phyloP scores from a whole-genome alignment of 148 eudicot genomes.

The Euryodendron excelsum region DNA sequence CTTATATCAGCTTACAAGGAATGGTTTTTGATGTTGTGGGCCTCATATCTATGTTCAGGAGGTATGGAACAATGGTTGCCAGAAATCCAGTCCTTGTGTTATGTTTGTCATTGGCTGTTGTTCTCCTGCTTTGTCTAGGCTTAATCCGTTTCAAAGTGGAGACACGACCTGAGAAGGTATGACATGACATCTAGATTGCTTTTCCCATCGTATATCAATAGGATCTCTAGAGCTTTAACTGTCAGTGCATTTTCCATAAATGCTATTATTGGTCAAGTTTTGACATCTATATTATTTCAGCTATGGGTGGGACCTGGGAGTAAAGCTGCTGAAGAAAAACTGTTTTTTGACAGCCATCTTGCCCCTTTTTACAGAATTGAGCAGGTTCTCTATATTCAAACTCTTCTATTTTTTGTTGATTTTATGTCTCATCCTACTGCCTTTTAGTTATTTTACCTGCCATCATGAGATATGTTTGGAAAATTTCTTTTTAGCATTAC shows the following conservation, averaged over 20 bases:
- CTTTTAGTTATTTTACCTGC: background rate
- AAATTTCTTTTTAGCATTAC: background rate
- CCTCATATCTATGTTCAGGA: constrained; percentile 53
- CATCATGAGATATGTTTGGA: background rate
- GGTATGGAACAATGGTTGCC: constrained; percentile 92
- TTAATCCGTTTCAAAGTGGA: constrained; percentile 86
- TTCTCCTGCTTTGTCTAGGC: constrained; percentile 78
- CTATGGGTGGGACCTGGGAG: constrained; percentile 99
- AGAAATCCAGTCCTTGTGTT: constrained; percentile 78
- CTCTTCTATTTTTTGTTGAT: constrained; percentile 3
- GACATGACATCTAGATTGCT: constrained; percentile 7
- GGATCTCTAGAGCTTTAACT: background rate
- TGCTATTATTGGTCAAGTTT: too few species aligned
- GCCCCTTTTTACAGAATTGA: constrained; percentile 98
- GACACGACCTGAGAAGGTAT: constrained; percentile 98
- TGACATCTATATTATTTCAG: constrained; percentile 43
- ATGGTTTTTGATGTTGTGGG: constrained; percentile 14
- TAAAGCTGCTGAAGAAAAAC: constrained; percentile 89
- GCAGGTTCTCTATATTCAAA: constrained; percentile 51
- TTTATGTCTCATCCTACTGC: constrained; percentile 10
- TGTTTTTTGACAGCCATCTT: constrained; percentile 84
- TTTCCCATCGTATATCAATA: background rate
- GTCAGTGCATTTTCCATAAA: constrained; percentile 6
- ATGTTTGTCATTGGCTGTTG: constrained; percentile 64
- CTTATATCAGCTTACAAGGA: constrained; percentile 9